These are phyloP conservation scores for Zizania palustris DNA, from an alignment of 202 grass and related monocot species.

Conservation along the genomic window DNA sequence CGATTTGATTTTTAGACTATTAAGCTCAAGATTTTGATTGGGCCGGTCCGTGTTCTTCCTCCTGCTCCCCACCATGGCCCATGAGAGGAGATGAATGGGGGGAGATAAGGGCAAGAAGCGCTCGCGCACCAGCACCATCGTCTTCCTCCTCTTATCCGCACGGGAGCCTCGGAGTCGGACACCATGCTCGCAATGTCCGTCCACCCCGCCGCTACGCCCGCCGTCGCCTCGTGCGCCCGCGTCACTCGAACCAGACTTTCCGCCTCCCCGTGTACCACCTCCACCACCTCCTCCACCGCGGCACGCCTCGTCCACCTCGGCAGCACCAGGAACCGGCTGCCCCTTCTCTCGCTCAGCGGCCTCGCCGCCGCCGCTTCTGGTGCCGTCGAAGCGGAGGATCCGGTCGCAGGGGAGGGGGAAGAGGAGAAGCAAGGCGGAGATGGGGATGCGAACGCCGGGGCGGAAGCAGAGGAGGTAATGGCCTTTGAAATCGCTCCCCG, in stretches of 20 bases:
- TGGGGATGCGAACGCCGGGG: not conserved
- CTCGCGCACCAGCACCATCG: slow-evolving; percentile 23
- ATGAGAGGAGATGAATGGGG: not conserved
- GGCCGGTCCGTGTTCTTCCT: no score
- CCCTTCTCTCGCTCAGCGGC: slow-evolving; percentile 38
- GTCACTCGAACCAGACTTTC: slow-evolving; percentile 28
- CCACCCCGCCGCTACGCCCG: slow-evolving; percentile 42
- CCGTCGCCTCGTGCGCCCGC: slow-evolving; percentile 9
- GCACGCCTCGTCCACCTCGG: not conserved
- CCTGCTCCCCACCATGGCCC: no score
- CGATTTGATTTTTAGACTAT: no score
- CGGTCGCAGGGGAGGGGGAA: slow-evolving; percentile 1
- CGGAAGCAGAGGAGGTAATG: slow-evolving; percentile 46
- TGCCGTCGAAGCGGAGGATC: slow-evolving; percentile 34
- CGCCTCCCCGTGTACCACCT: not conserved
- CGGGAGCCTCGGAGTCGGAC: not conserved
- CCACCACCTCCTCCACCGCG: slow-evolving; percentile 10
- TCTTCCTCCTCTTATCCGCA: slow-evolving; percentile 52
- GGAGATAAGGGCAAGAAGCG: slow-evolving; percentile 15
- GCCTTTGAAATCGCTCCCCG: not conserved
- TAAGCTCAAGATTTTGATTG: no score
- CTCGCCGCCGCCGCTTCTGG: slow-evolving; percentile 37
- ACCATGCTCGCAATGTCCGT: slow-evolving; percentile 56
- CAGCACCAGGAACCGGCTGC: slow-evolving; percentile 29
- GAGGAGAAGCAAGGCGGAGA: slow-evolving; percentile 4